phyloP scores from a whole-genome alignment of 805 yeast species.

The Metschnikowia arizonensis region DNA sequence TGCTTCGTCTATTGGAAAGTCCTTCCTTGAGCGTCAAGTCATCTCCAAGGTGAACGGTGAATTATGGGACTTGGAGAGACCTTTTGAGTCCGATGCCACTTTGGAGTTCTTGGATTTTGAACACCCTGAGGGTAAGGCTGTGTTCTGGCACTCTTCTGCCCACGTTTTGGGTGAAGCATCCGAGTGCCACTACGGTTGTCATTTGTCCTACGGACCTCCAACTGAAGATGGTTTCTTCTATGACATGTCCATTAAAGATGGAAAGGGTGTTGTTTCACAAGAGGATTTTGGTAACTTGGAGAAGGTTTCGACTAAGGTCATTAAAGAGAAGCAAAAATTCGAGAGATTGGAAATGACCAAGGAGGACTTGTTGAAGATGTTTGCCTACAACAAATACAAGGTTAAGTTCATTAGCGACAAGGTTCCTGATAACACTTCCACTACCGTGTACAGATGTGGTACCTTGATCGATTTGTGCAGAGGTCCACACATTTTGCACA shows the following conservation, averaged over 20 bases:
- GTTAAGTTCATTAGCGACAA: constrained; percentile 79
- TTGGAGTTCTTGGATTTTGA: constrained; percentile 89
- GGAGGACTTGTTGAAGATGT: constrained; percentile 89
- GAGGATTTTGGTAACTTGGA: constrained; percentile 82
- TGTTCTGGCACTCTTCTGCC: constrained; percentile 98
- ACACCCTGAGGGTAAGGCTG: constrained; percentile 89
- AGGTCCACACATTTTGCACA: constrained; percentile 97
- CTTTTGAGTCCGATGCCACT: constrained; percentile 66
- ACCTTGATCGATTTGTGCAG: constrained; percentile 93
- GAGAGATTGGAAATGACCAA: constrained; percentile 91
- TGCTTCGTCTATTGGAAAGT: constrained; percentile 79
- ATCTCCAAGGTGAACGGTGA: constrained; percentile 84
- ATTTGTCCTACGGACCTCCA: constrained; percentile 87
- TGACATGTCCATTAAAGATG: constrained; percentile 83
- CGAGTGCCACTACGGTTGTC: constrained; percentile 94
- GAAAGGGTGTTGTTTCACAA: constrained; percentile 66
- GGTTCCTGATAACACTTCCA: constrained; percentile 91
- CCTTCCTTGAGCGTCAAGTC: constrained; percentile 84
- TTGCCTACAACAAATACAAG: constrained; percentile 92
- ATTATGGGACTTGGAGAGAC: constrained; percentile 94
- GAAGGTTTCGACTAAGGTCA: constrained; percentile 80
- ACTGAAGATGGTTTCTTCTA: constrained; percentile 97
- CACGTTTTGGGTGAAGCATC: constrained; percentile 97
- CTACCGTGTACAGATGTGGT: constrained; percentile 98
- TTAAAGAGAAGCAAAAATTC: constrained; percentile 92